Evolutionary conservation across 2,329 filamentous ascomycete genomes (phyloP), one percentile per base, ranked within the genome.

Genomic region (Helicocarpus griseus): DNA sequence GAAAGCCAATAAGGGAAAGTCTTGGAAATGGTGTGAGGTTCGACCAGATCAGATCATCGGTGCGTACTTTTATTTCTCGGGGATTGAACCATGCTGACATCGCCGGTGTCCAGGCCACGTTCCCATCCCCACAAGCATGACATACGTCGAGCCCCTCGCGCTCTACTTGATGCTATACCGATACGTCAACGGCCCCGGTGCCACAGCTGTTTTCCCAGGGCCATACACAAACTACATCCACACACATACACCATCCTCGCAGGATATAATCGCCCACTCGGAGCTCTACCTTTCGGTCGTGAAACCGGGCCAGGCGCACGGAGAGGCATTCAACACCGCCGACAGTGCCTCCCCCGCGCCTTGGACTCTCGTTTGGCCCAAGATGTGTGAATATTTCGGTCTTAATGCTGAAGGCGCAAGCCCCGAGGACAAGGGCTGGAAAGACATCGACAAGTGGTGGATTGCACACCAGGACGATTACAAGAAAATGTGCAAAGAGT

Each of bases 11-110:
- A 56, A 64, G 48, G 68, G 66, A 1, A 73, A 74, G 59, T 22
- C 53, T 0, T 75, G 72, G 72, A 67, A 63, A 11, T 75, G 69
- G 65, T 69, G 66, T 54, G 71, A 74, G 52, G 64, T 74, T 14
- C 68, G 70, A 5, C 72, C 73, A 0, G 72, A 75, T 53, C 60
- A 68, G 31, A 73, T 76, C 53, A 58, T 67, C 24, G 60, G 60
- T 56, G 31, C 11, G 49, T 48, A 22, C 11, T n/a, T 14, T 8
- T 41, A 19, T 8, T 51, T 31, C 31, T 35, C 31, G 1, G n/a
- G n/a, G n/a, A n/a, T 7, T 35, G 14, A 21, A 22, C 33, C 39
- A 13, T n/a, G 5, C 31, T 50, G 17, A 39, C 31, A 17, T 14
- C 14, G 14, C 14, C n/a, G 9, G 6, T 45, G 8, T 26, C 21